Evolutionary conservation across 1,284 basidiomycete species (phyloP), one percentile per base, ranked within the genome.

Genomic region (Chalciporus sp.): DNA sequence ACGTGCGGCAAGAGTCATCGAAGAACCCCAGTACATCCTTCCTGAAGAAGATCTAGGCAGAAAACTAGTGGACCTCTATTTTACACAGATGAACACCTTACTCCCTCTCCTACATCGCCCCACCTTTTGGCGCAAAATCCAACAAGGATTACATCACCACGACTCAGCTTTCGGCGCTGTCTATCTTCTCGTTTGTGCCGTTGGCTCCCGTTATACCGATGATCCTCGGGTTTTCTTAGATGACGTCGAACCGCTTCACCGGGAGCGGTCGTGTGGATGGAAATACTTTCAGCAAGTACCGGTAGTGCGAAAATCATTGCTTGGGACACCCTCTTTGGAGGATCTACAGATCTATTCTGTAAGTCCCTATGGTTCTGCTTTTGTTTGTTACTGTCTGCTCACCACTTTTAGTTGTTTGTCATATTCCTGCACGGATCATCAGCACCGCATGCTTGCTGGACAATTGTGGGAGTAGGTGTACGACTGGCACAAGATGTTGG

Each of bases 71-170:
- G 80, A 87, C 23, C 73, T 83, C 8, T 95, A 87, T 66, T 95
- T 95, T 64, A 59, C 62, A 1, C 66, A 82, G 45, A 68, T 83
- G 59, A 91, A 94, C 65, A 61, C 71, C 3, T 78, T 84, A 59
- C 71, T 83, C 28, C 90, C 92, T 4, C 74, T 95, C n/a, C 73
- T 96, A 3, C 93, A 95, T 65, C 82, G 84, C 0, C 84, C 84
- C 2, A 85, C 84, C 23, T 94, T 95, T 60, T 81, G 90, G 56
- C 71, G 73, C n/a, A 74, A 79, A 42, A 71, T 90, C 42, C 69
- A 69, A n/a, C 77, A 82, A 8, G 78, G 80, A 3, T 66, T 86
- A 19, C 85, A 92, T 67, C 69, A 75, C 12, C 76, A 68, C 10
- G 83, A 92, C 63, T 52, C 76, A 7, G 74, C 81, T 12, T 93